Base-by-base conservation (phyloP, 2,329 filamentous ascomycete species). In the Basipetospora sp. region DNA sequence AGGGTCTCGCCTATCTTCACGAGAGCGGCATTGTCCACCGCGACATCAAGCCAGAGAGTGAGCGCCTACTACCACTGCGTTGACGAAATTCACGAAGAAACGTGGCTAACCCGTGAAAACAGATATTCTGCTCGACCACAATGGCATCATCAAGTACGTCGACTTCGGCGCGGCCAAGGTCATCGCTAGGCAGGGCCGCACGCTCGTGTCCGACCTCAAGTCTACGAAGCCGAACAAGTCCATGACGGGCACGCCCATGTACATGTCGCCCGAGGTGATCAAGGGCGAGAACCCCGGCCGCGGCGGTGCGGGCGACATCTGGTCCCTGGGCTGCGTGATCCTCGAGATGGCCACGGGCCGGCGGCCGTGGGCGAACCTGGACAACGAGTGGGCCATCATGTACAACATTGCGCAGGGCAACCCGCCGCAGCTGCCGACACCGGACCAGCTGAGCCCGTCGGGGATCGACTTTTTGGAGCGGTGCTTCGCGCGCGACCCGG, bases 321-420 rank as follows among this genome's bases (percentile, higher is more conserved):
- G 88, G 88, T 94, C 87, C 3, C 69, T 98, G 3, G 88, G 90
- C 38, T 98, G 90, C 53, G 90, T 98, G 27, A 84, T 98, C 46
- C 72, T 94, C 30, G 90, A 98, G 58, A 96, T 98, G 88, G 85
- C 85, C 3, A 98, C 90, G 0, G 90, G 90, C 15, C 75, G 86
- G 44, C 77, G 88, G 13, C 90, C 90, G 1, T 98, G 90, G 90
- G 85, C 86, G 18, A 85, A 80, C 45, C 75, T 96, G 33, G 90
- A 98, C 63, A 98, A 98, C 54, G 90, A 98, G 58, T 98, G 87
- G 86, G 90, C 90, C 30, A 96, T 98, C 62, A 98, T 98, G 90
- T 98, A 94, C 69, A 96, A 96, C 64, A 98, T 98, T 52, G 90
- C 90, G 1, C 88, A 94, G 54, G 90, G 90, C 45, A 93, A 94